These are phyloP conservation scores for Galeopsis tetrahit DNA, from an alignment of 257 asterid genomes.

Conservation along the genomic window DNA sequence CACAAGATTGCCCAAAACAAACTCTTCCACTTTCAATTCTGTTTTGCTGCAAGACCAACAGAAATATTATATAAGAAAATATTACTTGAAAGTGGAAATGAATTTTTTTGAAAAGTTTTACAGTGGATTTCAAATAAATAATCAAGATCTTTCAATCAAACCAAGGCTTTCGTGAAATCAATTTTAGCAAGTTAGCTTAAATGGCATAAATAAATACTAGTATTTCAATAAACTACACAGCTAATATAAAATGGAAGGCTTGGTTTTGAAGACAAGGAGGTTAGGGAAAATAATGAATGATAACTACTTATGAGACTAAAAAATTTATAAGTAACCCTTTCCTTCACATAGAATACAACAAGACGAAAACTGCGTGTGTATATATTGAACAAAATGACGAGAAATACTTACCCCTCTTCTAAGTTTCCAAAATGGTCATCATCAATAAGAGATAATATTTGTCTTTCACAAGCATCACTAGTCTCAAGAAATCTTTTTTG, in stretches of 20 bases:
- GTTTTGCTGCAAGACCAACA: slow-evolving; percentile 43
- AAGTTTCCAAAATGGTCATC: slow-evolving; percentile 39
- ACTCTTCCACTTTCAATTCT: slow-evolving; percentile 56
- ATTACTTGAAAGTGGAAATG: background rate
- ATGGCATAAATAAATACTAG: background rate
- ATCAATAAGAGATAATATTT: slow-evolving; percentile 57
- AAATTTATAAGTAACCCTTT: background rate
- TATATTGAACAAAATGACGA: background rate
- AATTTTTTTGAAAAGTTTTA: background rate
- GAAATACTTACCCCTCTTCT: slow-evolving; percentile 52
- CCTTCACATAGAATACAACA: background rate
- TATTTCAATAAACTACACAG: background rate
- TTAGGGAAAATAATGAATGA: too few relatives aligned
- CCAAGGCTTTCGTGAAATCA: background rate
- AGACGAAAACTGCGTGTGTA: background rate
- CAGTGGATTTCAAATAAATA: too few relatives aligned
- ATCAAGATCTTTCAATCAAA: background rate
- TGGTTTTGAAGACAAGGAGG: background rate
- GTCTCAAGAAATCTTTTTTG: slow-evolving; percentile 66
- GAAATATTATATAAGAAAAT: slow-evolving; percentile 14
- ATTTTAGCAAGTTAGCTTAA: background rate
- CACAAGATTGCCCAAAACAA: slow-evolving; percentile 54
- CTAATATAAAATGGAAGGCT: background rate
- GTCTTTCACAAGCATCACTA: slow-evolving; percentile 70
- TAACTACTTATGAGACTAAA: too few relatives aligned